phyloP scores from a whole-genome alignment of 768 basidiomycete species.

The Coprinopsis marcescibilis region DNA sequence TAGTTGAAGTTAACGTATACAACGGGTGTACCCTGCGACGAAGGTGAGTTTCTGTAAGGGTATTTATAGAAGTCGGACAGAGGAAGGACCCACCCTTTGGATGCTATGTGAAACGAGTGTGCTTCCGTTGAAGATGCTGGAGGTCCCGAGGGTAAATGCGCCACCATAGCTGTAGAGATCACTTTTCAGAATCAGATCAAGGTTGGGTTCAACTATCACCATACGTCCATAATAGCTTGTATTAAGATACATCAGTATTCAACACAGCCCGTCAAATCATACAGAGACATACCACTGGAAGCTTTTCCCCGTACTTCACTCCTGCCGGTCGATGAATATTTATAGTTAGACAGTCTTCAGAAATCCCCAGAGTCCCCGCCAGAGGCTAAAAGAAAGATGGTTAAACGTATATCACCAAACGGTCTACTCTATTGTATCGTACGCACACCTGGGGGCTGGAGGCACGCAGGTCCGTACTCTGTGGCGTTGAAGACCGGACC shows the following conservation, averaged over 20 bases:
- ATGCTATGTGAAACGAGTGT: conserved; percentile 30
- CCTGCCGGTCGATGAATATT: too few species aligned
- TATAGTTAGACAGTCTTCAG: too few species aligned
- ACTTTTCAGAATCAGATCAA: not conserved
- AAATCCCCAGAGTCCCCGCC: too few species aligned
- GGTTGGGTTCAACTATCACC: not conserved
- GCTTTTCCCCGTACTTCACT: too few species aligned
- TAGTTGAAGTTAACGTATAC: conserved; percentile 37
- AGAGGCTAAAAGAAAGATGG: conserved; percentile 8
- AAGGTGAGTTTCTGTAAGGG: not conserved
- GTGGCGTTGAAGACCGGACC: conserved; percentile 36
- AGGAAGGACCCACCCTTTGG: conserved; percentile 21
- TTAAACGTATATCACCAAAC: too few species aligned
- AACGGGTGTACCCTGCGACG: conserved; percentile 33
- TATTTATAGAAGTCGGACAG: not conserved
- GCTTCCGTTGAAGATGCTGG: conserved; percentile 26
- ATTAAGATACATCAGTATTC: too few species aligned
- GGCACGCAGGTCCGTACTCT: conserved; percentile 39
- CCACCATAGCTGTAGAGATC: conserved; percentile 24
- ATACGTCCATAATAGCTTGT: too few species aligned
- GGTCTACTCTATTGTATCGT: too few species aligned
- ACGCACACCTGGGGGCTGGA: conserved; percentile 37
- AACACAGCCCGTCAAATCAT: too few species aligned
- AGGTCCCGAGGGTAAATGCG: conserved; percentile 24
- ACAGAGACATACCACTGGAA: too few species aligned